phyloP scores from a whole-genome alignment of 1,284 basidiomycete genomes.

The Naganishia sp. region DNA sequence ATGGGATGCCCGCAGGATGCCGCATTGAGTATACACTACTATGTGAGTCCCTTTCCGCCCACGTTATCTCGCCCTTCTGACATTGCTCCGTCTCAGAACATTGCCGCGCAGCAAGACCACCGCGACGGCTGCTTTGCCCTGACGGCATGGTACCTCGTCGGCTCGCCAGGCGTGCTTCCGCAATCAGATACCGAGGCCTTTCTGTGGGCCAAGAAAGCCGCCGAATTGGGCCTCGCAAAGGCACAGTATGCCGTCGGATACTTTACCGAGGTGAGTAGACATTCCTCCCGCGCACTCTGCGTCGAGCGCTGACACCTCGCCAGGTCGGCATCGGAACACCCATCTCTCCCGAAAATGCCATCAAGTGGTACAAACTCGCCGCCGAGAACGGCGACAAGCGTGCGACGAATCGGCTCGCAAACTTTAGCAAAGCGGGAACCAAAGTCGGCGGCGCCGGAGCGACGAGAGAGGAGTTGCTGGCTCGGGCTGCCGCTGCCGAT shows the following conservation, averaged over 20 bases:
- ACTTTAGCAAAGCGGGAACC: conserved; percentile 29
- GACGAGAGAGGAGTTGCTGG: conserved; percentile 24
- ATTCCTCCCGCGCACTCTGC: not conserved
- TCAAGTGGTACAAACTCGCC: conserved; percentile 83
- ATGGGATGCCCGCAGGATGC: conserved; percentile 98
- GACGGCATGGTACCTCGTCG: conserved; percentile 98
- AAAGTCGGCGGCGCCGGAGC: conserved; percentile 13
- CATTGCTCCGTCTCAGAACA: conserved; percentile 65
- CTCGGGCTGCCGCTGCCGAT: conserved; percentile 18
- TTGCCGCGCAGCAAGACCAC: conserved; percentile 95
- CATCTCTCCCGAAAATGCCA: conserved; percentile 67
- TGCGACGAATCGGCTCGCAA: conserved; percentile 77
- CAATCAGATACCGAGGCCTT: conserved; percentile 98
- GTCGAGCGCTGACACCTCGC: conserved; percentile 1
- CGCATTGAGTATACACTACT: conserved; percentile 96
- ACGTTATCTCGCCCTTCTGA: conserved; percentile 1
- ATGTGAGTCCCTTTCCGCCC: conserved; percentile 63
- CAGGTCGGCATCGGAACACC: conserved; percentile 79
- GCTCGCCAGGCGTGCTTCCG: conserved; percentile 93
- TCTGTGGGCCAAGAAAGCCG: conserved; percentile 88
- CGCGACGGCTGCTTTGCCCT: conserved; percentile 96
- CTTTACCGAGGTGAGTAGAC: conserved; percentile 71
- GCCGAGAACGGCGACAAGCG: conserved; percentile 95
- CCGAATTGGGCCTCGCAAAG: conserved; percentile 83
- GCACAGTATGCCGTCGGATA: conserved; percentile 98